Conservation (phyloP, 2,329 filamentous ascomycete genomes). For the Exophiala viscosa region DNA sequence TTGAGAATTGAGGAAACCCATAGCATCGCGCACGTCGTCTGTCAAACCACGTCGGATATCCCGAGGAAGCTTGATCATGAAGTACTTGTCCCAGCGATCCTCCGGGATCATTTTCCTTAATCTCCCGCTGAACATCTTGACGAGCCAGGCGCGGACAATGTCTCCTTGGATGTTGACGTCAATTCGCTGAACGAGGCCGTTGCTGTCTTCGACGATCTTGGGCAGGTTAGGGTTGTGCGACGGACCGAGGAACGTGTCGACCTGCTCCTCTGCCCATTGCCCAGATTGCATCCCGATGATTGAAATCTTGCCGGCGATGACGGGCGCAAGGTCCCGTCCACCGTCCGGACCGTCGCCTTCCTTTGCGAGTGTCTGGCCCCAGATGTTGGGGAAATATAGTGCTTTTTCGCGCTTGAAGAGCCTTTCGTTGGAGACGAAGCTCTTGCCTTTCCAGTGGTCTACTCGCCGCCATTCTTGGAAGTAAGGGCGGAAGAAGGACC, state of each 20-base stretch:
- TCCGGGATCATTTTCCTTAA: slow-evolving; percentile 47
- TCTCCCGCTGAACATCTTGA: slow-evolving; percentile 52
- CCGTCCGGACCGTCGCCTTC: slow-evolving; percentile 42
- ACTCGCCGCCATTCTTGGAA: slow-evolving; percentile 94
- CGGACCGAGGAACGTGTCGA: slow-evolving; percentile 64
- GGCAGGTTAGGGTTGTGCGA: slow-evolving; percentile 68
- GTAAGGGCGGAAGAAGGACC: slow-evolving; percentile 79
- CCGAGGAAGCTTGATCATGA: slow-evolving; percentile 48
- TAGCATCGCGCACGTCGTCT: slow-evolving; percentile 55
- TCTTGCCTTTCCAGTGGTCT: slow-evolving; percentile 78
- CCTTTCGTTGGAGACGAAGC: slow-evolving; percentile 79
- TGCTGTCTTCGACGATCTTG: slow-evolving; percentile 52
- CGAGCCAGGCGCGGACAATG: slow-evolving; percentile 56
- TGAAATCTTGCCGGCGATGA: slow-evolving; percentile 68
- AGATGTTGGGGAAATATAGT: slow-evolving; percentile 90
- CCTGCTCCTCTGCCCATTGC: slow-evolving; percentile 81
- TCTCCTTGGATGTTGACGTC: slow-evolving; percentile 88
- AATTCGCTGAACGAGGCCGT: slow-evolving; percentile 66
- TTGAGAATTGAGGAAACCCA: slow-evolving; percentile 76
- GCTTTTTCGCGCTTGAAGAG: slow-evolving; percentile 78
- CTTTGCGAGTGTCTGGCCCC: slow-evolving; percentile 65
- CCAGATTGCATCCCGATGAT: slow-evolving; percentile 79
- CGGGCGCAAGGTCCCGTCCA: slow-evolving; percentile 67
- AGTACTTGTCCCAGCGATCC: slow-evolving; percentile 56
- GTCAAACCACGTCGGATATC: slow-evolving; percentile 47